Conservation (phyloP, 108 stramenopile genomes). For the Nitzschia palea region DNA sequence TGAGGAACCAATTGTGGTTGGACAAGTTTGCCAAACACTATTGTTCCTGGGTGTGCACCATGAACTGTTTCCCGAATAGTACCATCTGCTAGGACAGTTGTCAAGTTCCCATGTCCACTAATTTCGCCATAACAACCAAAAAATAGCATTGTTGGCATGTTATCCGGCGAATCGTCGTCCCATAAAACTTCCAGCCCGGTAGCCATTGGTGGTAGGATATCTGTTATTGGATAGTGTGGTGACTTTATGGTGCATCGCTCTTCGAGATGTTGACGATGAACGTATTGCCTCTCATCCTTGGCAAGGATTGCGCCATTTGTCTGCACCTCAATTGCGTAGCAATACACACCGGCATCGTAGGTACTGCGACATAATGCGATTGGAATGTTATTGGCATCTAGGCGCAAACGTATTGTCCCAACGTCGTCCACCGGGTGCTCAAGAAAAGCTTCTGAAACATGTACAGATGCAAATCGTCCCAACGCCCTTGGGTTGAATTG, state of each 20-base stretch:
- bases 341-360: slow-evolving; percentile 8
- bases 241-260: neutral
- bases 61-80: neutral
- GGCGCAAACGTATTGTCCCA: slow-evolving; percentile 12
- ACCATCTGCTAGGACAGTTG: slow-evolving; percentile 3
- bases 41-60: slow-evolving; percentile 12
- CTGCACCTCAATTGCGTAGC: slow-evolving; percentile 5
- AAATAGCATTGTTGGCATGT: slow-evolving; percentile 13
- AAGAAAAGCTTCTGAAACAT: neutral
- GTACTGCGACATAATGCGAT: slow-evolving; percentile 8
- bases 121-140: slow-evolving; percentile 19
- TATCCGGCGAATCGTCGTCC: slow-evolving; percentile 1
- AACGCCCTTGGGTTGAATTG: neutral
- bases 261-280: neutral
- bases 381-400: slow-evolving; percentile 2
- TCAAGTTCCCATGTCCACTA: slow-evolving; percentile 10
- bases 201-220: slow-evolving; percentile 1
- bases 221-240: slow-evolving; percentile 1
- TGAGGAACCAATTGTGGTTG: neutral
- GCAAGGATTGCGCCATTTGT: neutral
- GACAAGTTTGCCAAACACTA: neutral
- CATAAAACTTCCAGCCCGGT: slow-evolving; percentile 21
- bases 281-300: neutral
- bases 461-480: neutral
- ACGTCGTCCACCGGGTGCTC: slow-evolving; percentile 7